Percentiles rank a stretch among this genome's conserved stretches.
Evolutionary conservation across 73 alveolate species (phyloP).

Genomic region (Symbiodinium natans): DNA sequence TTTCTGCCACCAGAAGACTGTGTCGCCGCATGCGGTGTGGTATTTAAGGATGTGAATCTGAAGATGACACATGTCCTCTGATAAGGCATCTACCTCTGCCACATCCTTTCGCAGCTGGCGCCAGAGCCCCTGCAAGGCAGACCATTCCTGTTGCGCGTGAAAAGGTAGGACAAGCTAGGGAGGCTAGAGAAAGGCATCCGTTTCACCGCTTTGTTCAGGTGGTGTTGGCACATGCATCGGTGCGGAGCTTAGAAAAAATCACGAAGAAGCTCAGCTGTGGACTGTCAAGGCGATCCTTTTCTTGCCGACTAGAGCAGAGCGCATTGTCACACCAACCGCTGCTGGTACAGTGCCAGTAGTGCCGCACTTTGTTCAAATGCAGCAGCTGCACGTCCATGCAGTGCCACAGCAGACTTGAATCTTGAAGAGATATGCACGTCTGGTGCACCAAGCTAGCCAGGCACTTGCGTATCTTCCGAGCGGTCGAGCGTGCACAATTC

Average conservation of each 20-base stretch:
- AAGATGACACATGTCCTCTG: neutral
- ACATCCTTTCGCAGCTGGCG: conserved; percentile 8
- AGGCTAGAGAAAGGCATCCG: too few species aligned
- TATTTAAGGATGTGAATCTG: too few species aligned
- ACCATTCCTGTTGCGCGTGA: neutral
- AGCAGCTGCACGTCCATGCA: conserved; percentile 4
- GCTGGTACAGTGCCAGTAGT: neutral
- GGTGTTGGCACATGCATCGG: too few species aligned
- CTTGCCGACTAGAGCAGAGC: neutral
- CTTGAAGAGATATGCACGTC: neutral
- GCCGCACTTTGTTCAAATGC: conserved; percentile 6
- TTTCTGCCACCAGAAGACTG: too few species aligned
- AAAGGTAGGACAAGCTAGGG: too few species aligned
- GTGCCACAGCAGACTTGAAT: neutral
- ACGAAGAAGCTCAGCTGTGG: too few species aligned
- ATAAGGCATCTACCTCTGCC: neutral
- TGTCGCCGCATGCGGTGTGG: too few species aligned
- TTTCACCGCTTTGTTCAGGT: too few species aligned
- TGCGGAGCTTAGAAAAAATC: too few species aligned
- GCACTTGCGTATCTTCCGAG: neutral
- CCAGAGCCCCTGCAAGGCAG: conserved; percentile 1
- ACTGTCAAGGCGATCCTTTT: too few species aligned
- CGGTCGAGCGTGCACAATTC: neutral
- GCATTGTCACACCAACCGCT: conserved; percentile 19
- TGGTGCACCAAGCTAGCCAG: neutral